phyloP scores from a whole-genome alignment of 345 rosid genomes.

The Viola odorata region DNA sequence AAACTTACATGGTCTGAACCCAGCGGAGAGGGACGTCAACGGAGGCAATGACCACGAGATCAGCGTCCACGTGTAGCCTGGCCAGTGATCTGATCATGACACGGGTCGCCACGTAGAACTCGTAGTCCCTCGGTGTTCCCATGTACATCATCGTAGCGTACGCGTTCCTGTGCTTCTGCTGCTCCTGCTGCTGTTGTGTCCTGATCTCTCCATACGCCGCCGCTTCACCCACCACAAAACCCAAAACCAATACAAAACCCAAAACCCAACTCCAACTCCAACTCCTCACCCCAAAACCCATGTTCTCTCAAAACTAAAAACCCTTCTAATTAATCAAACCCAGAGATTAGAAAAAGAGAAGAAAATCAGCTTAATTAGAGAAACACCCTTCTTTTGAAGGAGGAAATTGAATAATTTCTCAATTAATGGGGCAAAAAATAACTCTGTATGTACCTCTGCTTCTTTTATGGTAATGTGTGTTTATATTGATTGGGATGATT shows the following conservation, averaged over 20 bases:
- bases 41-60: constrained; percentile 93
- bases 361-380: too few species aligned
- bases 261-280: neutral
- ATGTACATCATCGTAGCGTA: constrained; percentile 99
- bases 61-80: constrained; percentile 64
- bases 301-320: neutral
- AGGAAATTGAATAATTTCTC: neutral
- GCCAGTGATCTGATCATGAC: constrained; percentile 84
- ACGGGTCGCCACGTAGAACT: constrained; percentile 88
- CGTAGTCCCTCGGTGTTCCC: constrained; percentile 98
- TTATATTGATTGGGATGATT: too few species aligned
- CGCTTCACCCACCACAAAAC: neutral
- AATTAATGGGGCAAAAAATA: too few species aligned
- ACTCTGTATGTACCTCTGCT: too few species aligned
- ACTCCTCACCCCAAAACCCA: neutral
- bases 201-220: constrained; percentile 18
- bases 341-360: too few species aligned
- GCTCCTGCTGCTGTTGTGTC: constrained; percentile 8
- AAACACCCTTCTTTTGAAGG: too few species aligned
- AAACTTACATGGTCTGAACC: constrained; percentile 67
- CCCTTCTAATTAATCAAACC: neutral
- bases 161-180: constrained; percentile 56
- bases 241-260: constrained; percentile 7
- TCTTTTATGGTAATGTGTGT: too few species aligned
- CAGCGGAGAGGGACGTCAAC: constrained; percentile 81